Base-by-base conservation (phyloP, 805 yeast species). In the Lipomyces kockii region DNA sequence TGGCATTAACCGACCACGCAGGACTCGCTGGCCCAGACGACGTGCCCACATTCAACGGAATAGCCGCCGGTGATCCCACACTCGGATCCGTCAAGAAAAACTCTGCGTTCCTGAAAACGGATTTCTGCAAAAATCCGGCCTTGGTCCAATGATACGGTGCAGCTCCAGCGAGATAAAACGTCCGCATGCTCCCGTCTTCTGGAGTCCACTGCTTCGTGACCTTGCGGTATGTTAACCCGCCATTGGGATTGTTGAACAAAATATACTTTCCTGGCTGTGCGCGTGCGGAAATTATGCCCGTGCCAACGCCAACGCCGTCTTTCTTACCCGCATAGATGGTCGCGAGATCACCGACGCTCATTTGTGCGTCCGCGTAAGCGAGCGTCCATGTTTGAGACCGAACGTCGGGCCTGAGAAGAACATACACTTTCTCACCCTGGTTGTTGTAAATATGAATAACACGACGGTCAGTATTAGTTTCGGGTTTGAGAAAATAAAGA, bases 231-330 rank as follows among this genome's bases (percentile, higher is more conserved):
- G 70, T 68, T 51, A 68, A 56, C 14, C 71, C 71, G 9, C 67
- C 71, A 25, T 62, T 57, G 25, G 71, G 65, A 43, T 68, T 68
- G 52, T 63, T 67, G 61, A 68, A 68, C 61, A 68, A 27, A 7
- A 68, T 51, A 37, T 68, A 68, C 55, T 68, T 68, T 39, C 71
- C 71, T 17, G 71, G 71, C 12, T 62, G 66, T 3, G 71, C 71
- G 17, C 71, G 63, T 37, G 71, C 61, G 4, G 71, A 37, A 11
- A 68, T 68, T 17, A 67, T 58, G 25, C 71, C 71, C 17, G 70
- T 59, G 34, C 71, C 71, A 8, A 35, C 66, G 20, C 70, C 71
- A 27, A 49, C 61, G 2, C 70, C 70, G 39, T 63, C 64, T 11
- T 64, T 52, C 53, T 34, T 58, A 52, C 71, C 71, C 34, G 71